These are phyloP conservation scores for Botrytis squamosa DNA, from an alignment of 2,329 filamentous ascomycete genomes.

Conservation along the genomic window DNA sequence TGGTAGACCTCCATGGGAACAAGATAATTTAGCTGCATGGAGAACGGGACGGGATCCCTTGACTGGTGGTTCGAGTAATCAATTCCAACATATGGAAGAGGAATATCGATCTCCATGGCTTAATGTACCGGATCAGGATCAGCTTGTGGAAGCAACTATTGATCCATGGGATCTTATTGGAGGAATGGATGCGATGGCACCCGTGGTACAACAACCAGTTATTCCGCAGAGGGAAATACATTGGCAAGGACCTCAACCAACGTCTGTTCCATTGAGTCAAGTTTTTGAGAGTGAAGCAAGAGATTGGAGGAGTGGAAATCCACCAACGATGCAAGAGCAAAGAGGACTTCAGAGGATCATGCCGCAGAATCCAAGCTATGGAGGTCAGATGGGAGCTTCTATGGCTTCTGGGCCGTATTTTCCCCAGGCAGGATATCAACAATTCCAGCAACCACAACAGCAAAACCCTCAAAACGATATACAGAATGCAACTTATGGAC, in stretches of 20 bases:
- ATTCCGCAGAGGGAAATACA: background rate
- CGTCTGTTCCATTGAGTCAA: background rate
- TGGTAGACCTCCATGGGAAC: background rate
- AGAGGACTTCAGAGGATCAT: background rate
- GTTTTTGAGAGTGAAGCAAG: background rate
- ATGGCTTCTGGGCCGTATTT: no score
- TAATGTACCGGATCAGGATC: background rate
- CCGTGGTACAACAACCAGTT: background rate
- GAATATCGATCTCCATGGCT: background rate
- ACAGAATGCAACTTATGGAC: background rate
- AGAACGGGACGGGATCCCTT: background rate
- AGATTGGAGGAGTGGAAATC: background rate
- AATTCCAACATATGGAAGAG: background rate
- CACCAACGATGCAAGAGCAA: background rate
- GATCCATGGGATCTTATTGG: background rate
- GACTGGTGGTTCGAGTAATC: background rate
- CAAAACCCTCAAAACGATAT: background rate
- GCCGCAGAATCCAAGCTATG: background rate
- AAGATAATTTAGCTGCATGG: background rate
- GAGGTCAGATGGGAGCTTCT: background rate
- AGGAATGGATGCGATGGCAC: background rate
- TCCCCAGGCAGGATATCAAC: background rate
- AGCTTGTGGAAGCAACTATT: background rate
- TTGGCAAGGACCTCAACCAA: background rate
- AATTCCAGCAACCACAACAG: background rate